These are phyloP conservation scores for Sordariomycetes sp. DNA, from an alignment of 2,329 filamentous ascomycete genomes.

Conservation along the genomic window DNA sequence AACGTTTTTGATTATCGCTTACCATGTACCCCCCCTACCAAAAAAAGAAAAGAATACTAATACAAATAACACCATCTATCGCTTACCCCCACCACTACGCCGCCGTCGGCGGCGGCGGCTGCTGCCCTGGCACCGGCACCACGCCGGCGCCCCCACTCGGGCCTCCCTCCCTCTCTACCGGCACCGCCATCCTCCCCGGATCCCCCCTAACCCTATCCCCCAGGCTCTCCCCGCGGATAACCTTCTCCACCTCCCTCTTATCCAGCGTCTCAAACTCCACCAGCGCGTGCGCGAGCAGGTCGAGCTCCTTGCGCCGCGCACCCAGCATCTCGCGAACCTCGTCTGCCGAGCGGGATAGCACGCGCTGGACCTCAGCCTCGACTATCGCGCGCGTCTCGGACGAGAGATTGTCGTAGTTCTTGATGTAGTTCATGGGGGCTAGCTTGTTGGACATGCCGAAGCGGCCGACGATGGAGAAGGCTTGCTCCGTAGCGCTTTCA, in stretches of 20 bases:
- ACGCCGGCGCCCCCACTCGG: not conserved
- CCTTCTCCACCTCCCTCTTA: slow-evolving; percentile 79
- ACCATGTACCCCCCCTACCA: too few species aligned
- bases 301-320: slow-evolving; percentile 69
- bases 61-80: too few species aligned
- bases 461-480: slow-evolving; percentile 77
- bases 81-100: not conserved
- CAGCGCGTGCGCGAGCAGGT: slow-evolving; percentile 75
- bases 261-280: slow-evolving; percentile 90
- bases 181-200: slow-evolving; percentile 8
- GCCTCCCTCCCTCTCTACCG: not conserved
- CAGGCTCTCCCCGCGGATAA: slow-evolving; percentile 76
- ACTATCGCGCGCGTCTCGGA: slow-evolving; percentile 78
- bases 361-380: slow-evolving; percentile 73
- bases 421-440: slow-evolving; percentile 79
- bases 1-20: too few species aligned
- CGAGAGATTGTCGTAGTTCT: slow-evolving; percentile 70
- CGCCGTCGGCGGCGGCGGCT: not conserved
- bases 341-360: slow-evolving; percentile 69
- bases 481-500: slow-evolving; percentile 64
- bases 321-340: slow-evolving; percentile 61
- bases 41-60: too few species aligned
- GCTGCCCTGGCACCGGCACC: not conserved
- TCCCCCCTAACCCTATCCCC: not conserved
- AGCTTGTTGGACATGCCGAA: slow-evolving; percentile 82